These are phyloP conservation scores for Pelargonium cotyledonis DNA, from an alignment of 441 rosid species.

Conservation along the genomic window DNA sequence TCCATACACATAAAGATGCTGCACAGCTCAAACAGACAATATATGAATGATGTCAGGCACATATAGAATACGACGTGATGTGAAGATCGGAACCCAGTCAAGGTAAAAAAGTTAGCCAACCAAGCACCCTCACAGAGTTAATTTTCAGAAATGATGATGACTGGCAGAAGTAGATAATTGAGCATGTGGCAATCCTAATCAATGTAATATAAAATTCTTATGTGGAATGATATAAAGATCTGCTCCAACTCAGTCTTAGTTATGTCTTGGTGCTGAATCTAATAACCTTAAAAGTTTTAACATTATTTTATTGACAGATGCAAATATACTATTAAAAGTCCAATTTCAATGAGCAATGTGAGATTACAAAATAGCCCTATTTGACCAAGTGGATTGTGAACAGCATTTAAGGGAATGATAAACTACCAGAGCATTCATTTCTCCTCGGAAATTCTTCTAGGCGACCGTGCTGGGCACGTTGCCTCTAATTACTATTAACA, in stretches of 20 bases:
- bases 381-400: not conserved
- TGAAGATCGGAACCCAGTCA: too few relatives aligned
- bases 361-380: constrained; percentile 10
- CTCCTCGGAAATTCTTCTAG: constrained; percentile 10
- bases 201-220: not conserved
- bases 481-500: too few relatives aligned
- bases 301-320: not conserved
- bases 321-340: not conserved
- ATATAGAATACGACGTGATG: not conserved
- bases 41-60: not conserved
- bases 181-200: not conserved
- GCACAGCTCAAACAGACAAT: constrained; percentile 19
- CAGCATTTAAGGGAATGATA: constrained; percentile 14
- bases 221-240: not conserved
- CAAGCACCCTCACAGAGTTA: not conserved
- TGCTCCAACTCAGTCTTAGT: not conserved
- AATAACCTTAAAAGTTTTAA: not conserved
- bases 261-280: not conserved
- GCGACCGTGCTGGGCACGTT: not conserved
- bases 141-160: not conserved
- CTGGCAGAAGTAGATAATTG: not conserved
- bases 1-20: constrained; percentile 77
- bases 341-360: not conserved
- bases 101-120: too few relatives aligned
- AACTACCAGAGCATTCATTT: constrained; percentile 22